Evolutionary conservation across 2,329 filamentous ascomycete species (phyloP).

Genomic region (Fusarium verticillioides): DNA sequence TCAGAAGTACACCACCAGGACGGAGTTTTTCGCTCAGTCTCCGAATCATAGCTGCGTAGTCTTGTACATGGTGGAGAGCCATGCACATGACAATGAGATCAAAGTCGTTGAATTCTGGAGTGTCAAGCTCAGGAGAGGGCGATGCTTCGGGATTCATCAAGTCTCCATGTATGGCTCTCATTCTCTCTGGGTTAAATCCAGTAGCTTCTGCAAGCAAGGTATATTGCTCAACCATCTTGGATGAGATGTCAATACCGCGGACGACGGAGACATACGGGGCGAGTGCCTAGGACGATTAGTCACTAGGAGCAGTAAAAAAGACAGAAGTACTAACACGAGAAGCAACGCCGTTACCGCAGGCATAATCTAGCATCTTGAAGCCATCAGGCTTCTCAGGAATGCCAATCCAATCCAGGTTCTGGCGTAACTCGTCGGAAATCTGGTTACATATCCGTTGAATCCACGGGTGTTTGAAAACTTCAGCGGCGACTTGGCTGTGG

Average conservation of each 20-base stretch:
- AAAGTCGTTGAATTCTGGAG: background rate
- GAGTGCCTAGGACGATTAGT: background rate
- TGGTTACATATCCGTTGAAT: background rate
- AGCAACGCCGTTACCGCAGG: background rate
- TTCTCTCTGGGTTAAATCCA: background rate
- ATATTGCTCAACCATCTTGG: background rate
- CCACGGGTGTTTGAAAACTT: background rate
- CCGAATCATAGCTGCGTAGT: background rate
- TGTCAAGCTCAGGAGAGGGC: background rate
- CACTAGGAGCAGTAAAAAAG: rapidly evolving
- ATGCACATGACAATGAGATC: background rate
- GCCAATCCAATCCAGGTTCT: background rate
- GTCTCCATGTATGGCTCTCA: background rate
- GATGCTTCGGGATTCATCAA: background rate
- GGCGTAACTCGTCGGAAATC: background rate
- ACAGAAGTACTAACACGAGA: background rate
- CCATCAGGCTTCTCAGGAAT: rapidly evolving
- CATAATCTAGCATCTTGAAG: background rate
- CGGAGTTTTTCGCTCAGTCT: background rate
- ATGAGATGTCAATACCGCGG: background rate
- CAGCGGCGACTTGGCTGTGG: background rate
- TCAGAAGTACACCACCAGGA: rapidly evolving
- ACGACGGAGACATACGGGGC: background rate
- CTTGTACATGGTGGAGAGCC: background rate
- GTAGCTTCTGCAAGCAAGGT: background rate